Evolutionary conservation across 331 rosid species (phyloP).

Genomic region (Malus hybrid): DNA sequence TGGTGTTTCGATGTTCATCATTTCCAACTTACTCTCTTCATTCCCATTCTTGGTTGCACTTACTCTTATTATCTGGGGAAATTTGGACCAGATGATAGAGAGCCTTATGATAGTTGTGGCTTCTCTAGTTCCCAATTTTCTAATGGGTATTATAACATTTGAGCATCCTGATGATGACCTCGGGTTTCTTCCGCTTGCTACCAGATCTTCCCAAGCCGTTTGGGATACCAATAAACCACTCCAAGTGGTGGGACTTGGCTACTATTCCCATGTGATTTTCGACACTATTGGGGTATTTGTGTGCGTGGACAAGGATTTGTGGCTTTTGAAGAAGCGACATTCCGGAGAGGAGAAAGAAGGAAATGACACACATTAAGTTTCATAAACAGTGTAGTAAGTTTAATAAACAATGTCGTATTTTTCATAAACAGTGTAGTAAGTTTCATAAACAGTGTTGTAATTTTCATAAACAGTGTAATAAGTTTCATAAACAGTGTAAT

Average conservation of each 20-base stretch:
- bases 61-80: conserved; percentile 48
- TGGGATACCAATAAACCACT: conserved; percentile 48
- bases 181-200: conserved; percentile 76
- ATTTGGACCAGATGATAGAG: conserved; percentile 65
- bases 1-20: conserved; percentile 68
- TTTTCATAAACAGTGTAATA: too few species aligned
- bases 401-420: too few species aligned
- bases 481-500: too few species aligned
- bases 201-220: conserved; percentile 33
- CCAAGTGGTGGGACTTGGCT: conserved; percentile 76
- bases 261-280: conserved; percentile 24
- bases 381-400: too few species aligned
- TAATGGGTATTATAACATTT: conserved; percentile 33
- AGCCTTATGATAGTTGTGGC: conserved; percentile 94
- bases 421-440: too few species aligned
- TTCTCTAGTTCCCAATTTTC: conserved; percentile 87
- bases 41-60: conserved; percentile 78
- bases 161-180: conserved; percentile 80
- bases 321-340: conserved; percentile 57
- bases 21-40: conserved; percentile 63
- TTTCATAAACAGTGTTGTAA: too few species aligned
- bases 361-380: conserved; percentile 22
- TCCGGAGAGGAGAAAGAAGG: background rate
- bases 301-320: conserved; percentile 64
- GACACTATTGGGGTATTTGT: conserved; percentile 61